A percentile compares a stretch with the other conserved stretches of the same genome.
phyloP scores from a whole-genome alignment of 1,139 yeast genomes.

The Arxiozyma heterogenica region DNA sequence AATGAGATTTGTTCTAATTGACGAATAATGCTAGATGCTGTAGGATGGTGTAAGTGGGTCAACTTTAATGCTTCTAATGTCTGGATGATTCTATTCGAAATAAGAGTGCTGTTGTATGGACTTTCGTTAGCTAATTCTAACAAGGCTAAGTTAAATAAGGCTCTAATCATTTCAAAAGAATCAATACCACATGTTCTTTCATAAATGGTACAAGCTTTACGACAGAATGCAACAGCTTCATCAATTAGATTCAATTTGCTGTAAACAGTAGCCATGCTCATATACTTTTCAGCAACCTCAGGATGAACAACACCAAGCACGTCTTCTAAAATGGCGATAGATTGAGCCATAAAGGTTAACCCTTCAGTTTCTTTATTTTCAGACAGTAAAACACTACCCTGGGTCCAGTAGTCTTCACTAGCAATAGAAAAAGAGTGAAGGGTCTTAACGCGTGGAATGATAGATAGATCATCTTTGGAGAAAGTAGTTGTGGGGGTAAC shows the following conservation, averaged over 20 bases:
- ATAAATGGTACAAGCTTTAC: constrained; percentile 62
- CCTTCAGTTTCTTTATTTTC: constrained; percentile 39
- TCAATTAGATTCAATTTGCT: constrained; percentile 48
- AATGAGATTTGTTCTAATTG: constrained; percentile 48
- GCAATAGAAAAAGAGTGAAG: constrained; percentile 57
- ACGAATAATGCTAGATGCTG: constrained; percentile 57
- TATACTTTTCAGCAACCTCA: constrained; percentile 65
- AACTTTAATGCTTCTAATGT: constrained; percentile 42
- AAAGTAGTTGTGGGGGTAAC: constrained; percentile 36
- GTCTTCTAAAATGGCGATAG: constrained; percentile 69
- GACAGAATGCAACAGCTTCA: constrained; percentile 59
- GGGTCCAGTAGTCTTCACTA: constrained; percentile 71
- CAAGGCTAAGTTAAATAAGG: constrained; percentile 66
- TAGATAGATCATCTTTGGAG: constrained; percentile 52
- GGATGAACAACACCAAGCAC: constrained; percentile 75
- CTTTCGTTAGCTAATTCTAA: constrained; percentile 57
- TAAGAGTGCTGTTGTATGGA: constrained; percentile 51
- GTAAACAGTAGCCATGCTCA: constrained; percentile 56
- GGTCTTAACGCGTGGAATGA: constrained; percentile 68
- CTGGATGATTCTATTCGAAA: constrained; percentile 52
- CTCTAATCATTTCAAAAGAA: constrained; percentile 63
- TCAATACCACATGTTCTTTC: constrained; percentile 82
- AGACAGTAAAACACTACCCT: constrained; percentile 43
- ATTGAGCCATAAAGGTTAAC: constrained; percentile 53
- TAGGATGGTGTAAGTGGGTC: constrained; percentile 56